Percentiles rank a stretch among this genome's conserved stretches.
Conservation (phyloP, 176 grass and related monocot genomes). For the Tillandsia fasciculata region DNA sequence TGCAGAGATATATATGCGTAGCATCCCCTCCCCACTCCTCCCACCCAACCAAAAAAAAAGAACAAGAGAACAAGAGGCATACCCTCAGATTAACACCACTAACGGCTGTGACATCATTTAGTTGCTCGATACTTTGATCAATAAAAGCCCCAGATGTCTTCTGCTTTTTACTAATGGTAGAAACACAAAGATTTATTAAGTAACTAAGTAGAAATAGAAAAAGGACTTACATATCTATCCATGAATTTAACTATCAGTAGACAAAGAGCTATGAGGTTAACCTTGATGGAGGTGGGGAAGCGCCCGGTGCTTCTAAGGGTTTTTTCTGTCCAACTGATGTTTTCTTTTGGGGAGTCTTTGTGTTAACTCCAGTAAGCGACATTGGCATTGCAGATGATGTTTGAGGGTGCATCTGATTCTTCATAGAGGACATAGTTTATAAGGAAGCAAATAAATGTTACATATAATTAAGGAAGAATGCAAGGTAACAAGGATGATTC, state of each 20-base stretch:
- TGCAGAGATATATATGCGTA: too few relatives aligned
- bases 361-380: slow-evolving; percentile 19
- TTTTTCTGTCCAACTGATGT: slow-evolving; percentile 88
- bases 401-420: slow-evolving; percentile 24
- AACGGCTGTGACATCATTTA: slow-evolving; percentile 98
- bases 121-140: slow-evolving; percentile 96
- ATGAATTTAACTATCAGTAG: slow-evolving; percentile 13
- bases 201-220: background rate
- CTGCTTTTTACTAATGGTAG: slow-evolving; percentile 76
- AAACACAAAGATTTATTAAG: slow-evolving; percentile 13
- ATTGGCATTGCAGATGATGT: slow-evolving; percentile 38
- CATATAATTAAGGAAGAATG: background rate
- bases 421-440: slow-evolving; percentile 3
- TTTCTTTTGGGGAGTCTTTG: slow-evolving; percentile 73
- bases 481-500: too few relatives aligned
- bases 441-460: slow-evolving; percentile 1
- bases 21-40: too few relatives aligned
- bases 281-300: slow-evolving; percentile 60
- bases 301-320: slow-evolving; percentile 47
- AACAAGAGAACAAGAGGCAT: slow-evolving; percentile 16
- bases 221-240: slow-evolving; percentile 1
- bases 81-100: slow-evolving; percentile 97
- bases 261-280: slow-evolving; percentile 28
- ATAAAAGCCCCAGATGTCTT: slow-evolving; percentile 63
- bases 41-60: background rate